Evolutionary conservation across 2,329 filamentous ascomycete species (phyloP), one percentile per base, ranked within the genome.

Genomic region (Hypoxylon sp.): DNA sequence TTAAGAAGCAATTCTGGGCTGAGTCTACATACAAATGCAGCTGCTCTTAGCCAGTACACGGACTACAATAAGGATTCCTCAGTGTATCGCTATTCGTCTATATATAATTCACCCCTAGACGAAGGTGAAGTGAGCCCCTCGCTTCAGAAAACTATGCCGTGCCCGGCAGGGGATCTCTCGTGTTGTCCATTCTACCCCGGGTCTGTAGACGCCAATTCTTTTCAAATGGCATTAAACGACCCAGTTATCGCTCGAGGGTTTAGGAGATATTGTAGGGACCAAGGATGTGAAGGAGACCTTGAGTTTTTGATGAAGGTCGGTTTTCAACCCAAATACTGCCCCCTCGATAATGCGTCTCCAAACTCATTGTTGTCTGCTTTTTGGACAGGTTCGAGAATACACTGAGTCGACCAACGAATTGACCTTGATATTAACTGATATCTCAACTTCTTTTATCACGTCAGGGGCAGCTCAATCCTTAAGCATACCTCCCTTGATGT

Each of bases 301-400:
- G 83, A 82, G 57, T 85, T 84, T 56, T 74, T 85, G 20, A 75
- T 82, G 56, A 83, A 82, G 74, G 81, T 84, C 56, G 61, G 77
- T 71, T 6, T 44, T 11, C 24, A 17, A n/a, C 6, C 17, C 28
- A 43, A 19, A 30, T 15, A 19, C 6, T 26, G 7, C 7, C 24
- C 7, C 24, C 4, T 11, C 24, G 7, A 26, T 37, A 43, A 32
- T 19, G 10, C 20, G 1, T 15, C 32, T 32, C 30, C 11, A 10
- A 32, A 43, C 49, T 56, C n/a, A 56, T 28, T 4, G 4, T 10
- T 52, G 15, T 7, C 17, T 24, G 17, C 20, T 22, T 11, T 11
- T 15, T 15, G 34, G 13, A 6, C 55, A 79, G 75, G 66, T 82
- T 44, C 78, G 83, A 69, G 79, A 79, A 50, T 85, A 84, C 58